Conservation (phyloP, 257 asterid species). For the Leptodermis oblonga region DNA sequence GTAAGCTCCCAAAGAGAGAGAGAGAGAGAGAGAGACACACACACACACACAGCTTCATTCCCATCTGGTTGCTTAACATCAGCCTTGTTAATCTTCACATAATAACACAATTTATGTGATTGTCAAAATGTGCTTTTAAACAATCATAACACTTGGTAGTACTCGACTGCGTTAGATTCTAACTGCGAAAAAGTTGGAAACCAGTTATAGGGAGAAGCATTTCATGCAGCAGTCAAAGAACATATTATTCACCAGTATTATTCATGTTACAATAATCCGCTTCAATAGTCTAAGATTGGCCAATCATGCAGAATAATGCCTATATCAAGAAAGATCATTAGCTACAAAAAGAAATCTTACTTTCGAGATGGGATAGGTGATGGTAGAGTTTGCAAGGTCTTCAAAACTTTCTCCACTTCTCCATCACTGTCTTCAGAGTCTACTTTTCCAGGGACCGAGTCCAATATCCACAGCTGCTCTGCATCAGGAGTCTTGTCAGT, state of each 20-base stretch:
- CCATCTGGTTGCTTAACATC: neutral
- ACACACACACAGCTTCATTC: neutral
- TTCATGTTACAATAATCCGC: neutral
- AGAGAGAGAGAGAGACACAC: no score
- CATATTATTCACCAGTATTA: neutral
- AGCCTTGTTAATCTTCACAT: neutral
- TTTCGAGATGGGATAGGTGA: constrained; percentile 66
- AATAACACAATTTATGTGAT: neutral
- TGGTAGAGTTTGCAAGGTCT: constrained; percentile 64
- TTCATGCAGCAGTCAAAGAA: neutral
- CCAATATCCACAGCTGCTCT: constrained; percentile 93
- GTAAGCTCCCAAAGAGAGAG: neutral
- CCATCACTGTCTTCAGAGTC: constrained; percentile 49
- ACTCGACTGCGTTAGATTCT: neutral
- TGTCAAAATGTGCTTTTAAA: neutral
- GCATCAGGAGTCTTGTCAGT: constrained; percentile 41
- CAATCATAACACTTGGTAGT: neutral
- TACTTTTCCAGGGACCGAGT: constrained; percentile 87
- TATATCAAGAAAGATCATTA: constrained; percentile 14
- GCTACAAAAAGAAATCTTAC: constrained; percentile 34
- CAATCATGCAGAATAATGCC: neutral
- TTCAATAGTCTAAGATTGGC: neutral
- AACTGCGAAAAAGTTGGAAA: neutral
- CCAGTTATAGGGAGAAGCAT: neutral
- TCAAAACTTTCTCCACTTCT: constrained; percentile 87